Evolutionary conservation across 2,329 filamentous ascomycete genomes (phyloP).

Genomic region (Diaporthe humulicola): DNA sequence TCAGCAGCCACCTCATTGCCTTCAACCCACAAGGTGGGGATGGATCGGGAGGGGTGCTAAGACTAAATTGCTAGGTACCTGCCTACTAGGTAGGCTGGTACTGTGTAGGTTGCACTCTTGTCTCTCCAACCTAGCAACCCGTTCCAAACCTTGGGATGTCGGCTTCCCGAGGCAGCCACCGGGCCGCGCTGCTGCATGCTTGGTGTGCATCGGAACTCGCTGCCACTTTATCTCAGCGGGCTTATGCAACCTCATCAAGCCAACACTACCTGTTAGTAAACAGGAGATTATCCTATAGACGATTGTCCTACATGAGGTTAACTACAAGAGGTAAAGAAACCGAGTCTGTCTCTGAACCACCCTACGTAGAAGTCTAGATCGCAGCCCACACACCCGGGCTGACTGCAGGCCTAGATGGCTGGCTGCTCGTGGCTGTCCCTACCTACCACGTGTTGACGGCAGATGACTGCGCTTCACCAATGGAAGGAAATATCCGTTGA

Average conservation of each 20-base stretch:
- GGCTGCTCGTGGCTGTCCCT: not conserved
- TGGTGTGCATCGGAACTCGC: not conserved
- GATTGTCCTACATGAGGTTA: not conserved
- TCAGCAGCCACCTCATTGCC: not conserved
- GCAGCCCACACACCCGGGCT: not conserved
- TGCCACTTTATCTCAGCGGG: not conserved
- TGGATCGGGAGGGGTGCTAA: too few species aligned
- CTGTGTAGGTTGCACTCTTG: not conserved
- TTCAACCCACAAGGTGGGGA: not conserved
- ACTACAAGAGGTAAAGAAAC: not conserved
- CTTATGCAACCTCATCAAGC: not conserved
- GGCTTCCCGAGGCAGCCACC: slow-evolving; percentile 25
- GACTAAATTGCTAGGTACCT: not conserved
- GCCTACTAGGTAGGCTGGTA: not conserved
- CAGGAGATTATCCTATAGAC: not conserved
- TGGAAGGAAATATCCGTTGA: not conserved
- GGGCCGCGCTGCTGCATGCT: slow-evolving; percentile 11
- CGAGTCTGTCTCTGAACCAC: too few species aligned
- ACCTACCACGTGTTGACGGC: not conserved
- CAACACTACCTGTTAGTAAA: not conserved
- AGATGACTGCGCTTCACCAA: not conserved
- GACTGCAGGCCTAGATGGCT: not conserved
- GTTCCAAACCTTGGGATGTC: slow-evolving; percentile 14
- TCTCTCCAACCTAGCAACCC: not conserved
- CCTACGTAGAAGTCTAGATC: not conserved